Evolutionary conservation across 1,284 basidiomycete genomes (phyloP).

Genomic region (Naganishia sp.): DNA sequence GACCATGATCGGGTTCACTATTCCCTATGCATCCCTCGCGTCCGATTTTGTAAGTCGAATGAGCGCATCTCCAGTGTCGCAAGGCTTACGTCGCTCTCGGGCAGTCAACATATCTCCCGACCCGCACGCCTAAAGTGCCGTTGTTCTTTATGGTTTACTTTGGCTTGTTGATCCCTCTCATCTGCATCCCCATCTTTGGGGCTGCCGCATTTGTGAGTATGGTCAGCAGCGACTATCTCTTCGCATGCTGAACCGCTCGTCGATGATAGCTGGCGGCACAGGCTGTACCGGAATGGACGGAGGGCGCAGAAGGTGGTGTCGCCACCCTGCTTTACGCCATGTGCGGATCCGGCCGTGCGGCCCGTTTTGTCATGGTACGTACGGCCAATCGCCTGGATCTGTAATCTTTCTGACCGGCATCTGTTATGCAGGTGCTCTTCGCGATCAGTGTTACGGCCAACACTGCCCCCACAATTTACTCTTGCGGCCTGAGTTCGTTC

Average conservation of each 20-base stretch:
- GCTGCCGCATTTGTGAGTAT: conserved; percentile 53
- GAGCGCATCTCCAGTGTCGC: not conserved
- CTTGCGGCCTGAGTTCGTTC: conserved; percentile 77
- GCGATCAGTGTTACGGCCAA: conserved; percentile 80
- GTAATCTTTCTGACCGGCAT: conserved; percentile 15
- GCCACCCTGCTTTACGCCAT: conserved; percentile 76
- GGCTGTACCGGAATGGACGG: conserved; percentile 68
- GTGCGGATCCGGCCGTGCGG: conserved; percentile 67
- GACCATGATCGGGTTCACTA: conserved; percentile 45
- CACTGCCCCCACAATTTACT: conserved; percentile 79
- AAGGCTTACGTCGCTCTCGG: conserved; percentile 38
- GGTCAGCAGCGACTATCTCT: conserved; percentile 37
- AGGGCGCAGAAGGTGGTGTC: conserved; percentile 62
- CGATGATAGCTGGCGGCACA: conserved; percentile 57
- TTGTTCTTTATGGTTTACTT: conserved; percentile 73
- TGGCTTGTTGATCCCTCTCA: conserved; percentile 71
- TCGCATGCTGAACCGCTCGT: conserved; percentile 49
- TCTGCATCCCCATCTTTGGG: conserved; percentile 70
- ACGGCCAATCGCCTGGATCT: conserved; percentile 45
- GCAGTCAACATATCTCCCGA: conserved; percentile 51
- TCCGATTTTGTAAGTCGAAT: conserved; percentile 47
- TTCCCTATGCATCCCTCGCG: conserved; percentile 46
- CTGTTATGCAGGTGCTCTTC: conserved; percentile 51
- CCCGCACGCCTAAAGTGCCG: conserved; percentile 39
- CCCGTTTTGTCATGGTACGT: conserved; percentile 73